Percentiles rank a stretch among this genome's conserved stretches.
These are phyloP conservation scores for Porodaedalea pini DNA, from an alignment of 1,284 basidiomycete species.

Conservation along the genomic window DNA sequence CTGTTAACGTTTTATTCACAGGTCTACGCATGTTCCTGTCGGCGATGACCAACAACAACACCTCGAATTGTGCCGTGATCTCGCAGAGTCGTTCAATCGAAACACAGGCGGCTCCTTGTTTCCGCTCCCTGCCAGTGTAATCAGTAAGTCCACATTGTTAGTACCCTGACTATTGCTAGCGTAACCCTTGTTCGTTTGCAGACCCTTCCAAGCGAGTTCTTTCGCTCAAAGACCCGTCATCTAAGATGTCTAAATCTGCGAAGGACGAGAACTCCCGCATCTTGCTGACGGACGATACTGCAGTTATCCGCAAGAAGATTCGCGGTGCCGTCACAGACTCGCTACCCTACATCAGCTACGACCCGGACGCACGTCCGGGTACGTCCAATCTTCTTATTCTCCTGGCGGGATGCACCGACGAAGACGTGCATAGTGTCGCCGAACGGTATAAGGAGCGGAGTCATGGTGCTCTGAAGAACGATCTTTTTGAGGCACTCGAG, in stretches of 20 bases:
- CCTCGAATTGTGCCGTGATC: conserved; percentile 81
- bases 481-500: conserved; percentile 72
- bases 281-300: conserved; percentile 73
- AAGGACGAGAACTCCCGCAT: conserved; percentile 81
- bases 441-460: conserved; percentile 51
- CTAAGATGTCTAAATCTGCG: conserved; percentile 96
- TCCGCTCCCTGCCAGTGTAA: conserved; percentile 68
- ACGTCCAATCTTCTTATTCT: conserved; percentile 83
- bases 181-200: conserved; percentile 31
- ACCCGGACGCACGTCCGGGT: conserved; percentile 75
- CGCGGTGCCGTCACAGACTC: conserved; percentile 86
- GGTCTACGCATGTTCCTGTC: conserved; percentile 90
- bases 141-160: conserved; percentile 52
- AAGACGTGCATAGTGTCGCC: conserved; percentile 47
- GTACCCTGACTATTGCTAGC: neutral
- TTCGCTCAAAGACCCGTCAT: conserved; percentile 79
- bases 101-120: conserved; percentile 58
- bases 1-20: conserved; percentile 30
- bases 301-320: conserved; percentile 69
- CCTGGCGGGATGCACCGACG: conserved; percentile 62
- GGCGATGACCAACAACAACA: conserved; percentile 96
- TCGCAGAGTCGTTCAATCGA: conserved; percentile 83
- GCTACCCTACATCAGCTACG: conserved; percentile 67
- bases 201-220: conserved; percentile 77
- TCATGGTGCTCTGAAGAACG: conserved; percentile 69